Conservation (phyloP, 2,329 filamentous ascomycete genomes). For the Colletotrichum musicola region DNA sequence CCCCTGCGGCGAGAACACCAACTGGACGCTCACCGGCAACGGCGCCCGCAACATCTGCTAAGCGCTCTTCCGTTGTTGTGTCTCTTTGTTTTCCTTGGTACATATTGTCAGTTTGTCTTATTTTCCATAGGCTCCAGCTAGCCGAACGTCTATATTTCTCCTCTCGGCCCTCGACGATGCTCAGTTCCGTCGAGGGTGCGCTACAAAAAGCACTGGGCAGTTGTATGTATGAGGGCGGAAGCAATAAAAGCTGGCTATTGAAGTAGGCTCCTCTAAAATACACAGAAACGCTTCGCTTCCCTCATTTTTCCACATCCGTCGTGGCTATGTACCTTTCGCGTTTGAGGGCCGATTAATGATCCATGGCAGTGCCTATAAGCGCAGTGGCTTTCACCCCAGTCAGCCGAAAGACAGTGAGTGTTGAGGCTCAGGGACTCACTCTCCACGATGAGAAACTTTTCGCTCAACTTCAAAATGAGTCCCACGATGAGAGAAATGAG, state of each 20-base stretch:
- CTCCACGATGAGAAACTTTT: no score
- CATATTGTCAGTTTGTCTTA: constrained; percentile 1
- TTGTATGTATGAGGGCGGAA: neutral
- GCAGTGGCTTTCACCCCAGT: neutral
- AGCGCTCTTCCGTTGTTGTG: neutral
- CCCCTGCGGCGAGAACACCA: constrained; percentile 67
- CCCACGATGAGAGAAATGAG: no score
- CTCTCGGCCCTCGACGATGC: neutral
- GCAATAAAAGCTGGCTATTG: neutral
- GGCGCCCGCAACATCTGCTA: constrained; percentile 58
- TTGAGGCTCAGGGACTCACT: no score
- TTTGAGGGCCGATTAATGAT: neutral
- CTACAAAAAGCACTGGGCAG: neutral
- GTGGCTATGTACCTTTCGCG: constrained; percentile 13
- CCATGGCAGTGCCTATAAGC: constrained; percentile 6
- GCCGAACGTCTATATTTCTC: constrained; percentile 12
- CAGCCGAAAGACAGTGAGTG: no score
- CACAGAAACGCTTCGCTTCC: constrained; percentile 5
- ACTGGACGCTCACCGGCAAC: constrained; percentile 61
- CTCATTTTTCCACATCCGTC: no score
- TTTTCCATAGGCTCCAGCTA: neutral
- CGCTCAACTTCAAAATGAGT: no score
- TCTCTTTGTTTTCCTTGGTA: constrained; percentile 11
- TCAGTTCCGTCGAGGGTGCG: neutral
- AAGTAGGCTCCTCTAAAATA: neutral